phyloP scores from a whole-genome alignment of 2,329 filamentous ascomycete species.

The Botrytis fragariae region DNA sequence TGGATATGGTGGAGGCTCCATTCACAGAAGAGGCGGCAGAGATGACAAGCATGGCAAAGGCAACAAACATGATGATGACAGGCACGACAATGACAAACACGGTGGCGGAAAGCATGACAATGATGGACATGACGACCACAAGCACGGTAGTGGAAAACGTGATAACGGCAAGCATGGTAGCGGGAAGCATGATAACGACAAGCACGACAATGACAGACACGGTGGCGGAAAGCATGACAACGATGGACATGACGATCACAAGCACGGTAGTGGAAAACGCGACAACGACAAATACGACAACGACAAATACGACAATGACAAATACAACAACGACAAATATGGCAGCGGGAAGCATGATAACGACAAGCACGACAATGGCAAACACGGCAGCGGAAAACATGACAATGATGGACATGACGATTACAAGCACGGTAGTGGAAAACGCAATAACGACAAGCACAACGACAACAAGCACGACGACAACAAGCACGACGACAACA shows the following conservation, averaged over 20 bases:
- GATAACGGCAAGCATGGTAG: neutral
- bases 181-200: neutral
- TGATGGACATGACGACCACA: neutral
- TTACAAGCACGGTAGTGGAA: neutral
- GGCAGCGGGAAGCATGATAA: neutral
- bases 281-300: neutral
- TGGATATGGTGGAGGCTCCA: neutral
- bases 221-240: neutral
- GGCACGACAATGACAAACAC: neutral
- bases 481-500: neutral
- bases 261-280: neutral
- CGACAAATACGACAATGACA: neutral
- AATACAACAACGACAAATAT: neutral
- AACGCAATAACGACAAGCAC: neutral
- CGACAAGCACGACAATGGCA: neutral
- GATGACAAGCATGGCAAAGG: neutral
- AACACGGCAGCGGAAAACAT: neutral
- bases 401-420: neutral
- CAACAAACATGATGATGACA: neutral
- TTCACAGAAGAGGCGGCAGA: neutral
- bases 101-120: neutral
- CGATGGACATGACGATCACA: neutral
- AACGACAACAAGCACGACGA: neutral
- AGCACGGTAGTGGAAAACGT: neutral
- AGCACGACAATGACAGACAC: neutral